These are phyloP conservation scores for Fusarium albidum DNA, from an alignment of 2,329 filamentous ascomycete species.

Conservation along the genomic window DNA sequence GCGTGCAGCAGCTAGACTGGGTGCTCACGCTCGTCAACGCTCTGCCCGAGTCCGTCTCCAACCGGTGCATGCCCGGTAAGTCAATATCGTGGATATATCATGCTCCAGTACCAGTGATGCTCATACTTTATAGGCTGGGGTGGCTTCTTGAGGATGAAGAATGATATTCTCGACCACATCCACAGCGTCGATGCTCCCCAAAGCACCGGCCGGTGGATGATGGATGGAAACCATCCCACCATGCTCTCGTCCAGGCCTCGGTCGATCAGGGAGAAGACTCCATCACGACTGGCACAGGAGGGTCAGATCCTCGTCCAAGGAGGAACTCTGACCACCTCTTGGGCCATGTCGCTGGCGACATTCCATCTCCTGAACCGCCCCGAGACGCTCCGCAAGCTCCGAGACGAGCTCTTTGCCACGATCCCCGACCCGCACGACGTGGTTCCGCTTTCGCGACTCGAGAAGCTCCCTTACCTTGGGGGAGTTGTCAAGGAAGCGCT, in stretches of 20 bases:
- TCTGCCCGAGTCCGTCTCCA: slow-evolving; percentile 47
- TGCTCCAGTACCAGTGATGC: not conserved
- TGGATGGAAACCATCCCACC: slow-evolving; percentile 46
- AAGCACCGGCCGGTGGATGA: slow-evolving; percentile 44
- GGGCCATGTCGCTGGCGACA: slow-evolving; percentile 45
- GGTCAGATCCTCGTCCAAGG: slow-evolving; percentile 49
- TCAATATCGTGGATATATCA: too few species aligned
- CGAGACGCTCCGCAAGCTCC: slow-evolving; percentile 41
- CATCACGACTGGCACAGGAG: slow-evolving; percentile 48
- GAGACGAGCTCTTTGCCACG: slow-evolving; percentile 47
- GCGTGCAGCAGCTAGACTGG: slow-evolving; percentile 48
- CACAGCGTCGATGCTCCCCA: slow-evolving; percentile 46
- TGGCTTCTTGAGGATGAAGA: slow-evolving; percentile 50
- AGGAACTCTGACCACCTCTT: slow-evolving; percentile 52
- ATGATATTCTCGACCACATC: slow-evolving; percentile 48
- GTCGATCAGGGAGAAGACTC: slow-evolving; percentile 45
- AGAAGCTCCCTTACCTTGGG: slow-evolving; percentile 53
- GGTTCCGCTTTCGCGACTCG: slow-evolving; percentile 41
- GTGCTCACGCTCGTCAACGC: slow-evolving; percentile 46
- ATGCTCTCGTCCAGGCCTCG: slow-evolving; percentile 47
- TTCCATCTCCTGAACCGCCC: slow-evolving; percentile 48
- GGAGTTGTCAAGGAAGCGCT: slow-evolving; percentile 62
- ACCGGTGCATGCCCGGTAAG: slow-evolving; percentile 44
- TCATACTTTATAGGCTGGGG: slow-evolving; percentile 44
- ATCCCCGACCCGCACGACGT: slow-evolving; percentile 43